A percentile compares a stretch with the other conserved stretches of the same genome.
Evolutionary conservation across 1,284 basidiomycete genomes (phyloP).

Genomic region (Apiotrichum sp.): DNA sequence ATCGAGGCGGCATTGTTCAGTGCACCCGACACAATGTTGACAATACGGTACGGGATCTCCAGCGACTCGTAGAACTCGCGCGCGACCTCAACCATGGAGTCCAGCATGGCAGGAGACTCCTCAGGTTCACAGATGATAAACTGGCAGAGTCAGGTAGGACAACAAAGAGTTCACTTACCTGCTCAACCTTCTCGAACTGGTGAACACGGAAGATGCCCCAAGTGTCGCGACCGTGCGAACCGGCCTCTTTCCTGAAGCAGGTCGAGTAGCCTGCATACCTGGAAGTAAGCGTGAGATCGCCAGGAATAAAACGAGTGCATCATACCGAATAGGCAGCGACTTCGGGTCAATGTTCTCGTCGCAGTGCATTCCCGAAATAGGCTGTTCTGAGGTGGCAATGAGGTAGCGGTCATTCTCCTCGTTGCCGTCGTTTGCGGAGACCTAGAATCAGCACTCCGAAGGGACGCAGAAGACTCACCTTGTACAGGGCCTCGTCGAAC

Average conservation of each 20-base stretch:
- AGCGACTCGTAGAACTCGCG: constrained; percentile 96
- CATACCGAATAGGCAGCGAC: constrained; percentile 78
- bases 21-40: constrained; percentile 93
- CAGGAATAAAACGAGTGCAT: constrained; percentile 21
- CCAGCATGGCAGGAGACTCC: constrained; percentile 90
- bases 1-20: constrained; percentile 94
- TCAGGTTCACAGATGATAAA: constrained; percentile 93
- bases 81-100: constrained; percentile 80
- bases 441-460: constrained; percentile 48
- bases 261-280: constrained; percentile 65
- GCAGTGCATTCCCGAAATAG: constrained; percentile 89
- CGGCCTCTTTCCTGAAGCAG: constrained; percentile 99
- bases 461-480: constrained; percentile 51
- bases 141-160: constrained; percentile 42
- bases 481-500: constrained; percentile 98
- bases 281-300: not conserved
- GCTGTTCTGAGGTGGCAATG: constrained; percentile 97
- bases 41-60: constrained; percentile 81
- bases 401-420: constrained; percentile 97
- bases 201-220: constrained; percentile 99
- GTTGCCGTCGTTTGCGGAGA: constrained; percentile 54
- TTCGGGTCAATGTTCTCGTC: constrained; percentile 98
- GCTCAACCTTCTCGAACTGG: constrained; percentile 98
- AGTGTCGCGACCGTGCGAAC: constrained; percentile 92
- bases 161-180: constrained; percentile 36